Base-by-base conservation (phyloP, 2,329 filamentous ascomycete genomes). In the Verticillium nonalfalfae region DNA sequence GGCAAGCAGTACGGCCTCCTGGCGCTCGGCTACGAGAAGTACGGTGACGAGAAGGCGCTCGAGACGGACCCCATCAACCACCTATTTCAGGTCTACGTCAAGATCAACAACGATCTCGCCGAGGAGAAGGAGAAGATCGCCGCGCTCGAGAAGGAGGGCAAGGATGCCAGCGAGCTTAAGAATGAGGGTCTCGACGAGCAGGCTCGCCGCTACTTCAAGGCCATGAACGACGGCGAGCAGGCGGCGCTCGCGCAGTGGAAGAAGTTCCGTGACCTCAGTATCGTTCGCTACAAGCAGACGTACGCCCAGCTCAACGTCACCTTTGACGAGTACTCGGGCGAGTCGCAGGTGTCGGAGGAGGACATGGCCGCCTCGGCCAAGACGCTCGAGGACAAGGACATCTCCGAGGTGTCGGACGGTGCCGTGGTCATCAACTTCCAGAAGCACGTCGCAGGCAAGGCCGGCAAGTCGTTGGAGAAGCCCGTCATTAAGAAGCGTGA, bases 61-160 rank as follows among this genome's bases (percentile, higher is more conserved):
- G 74, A 84, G 65, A 80, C 81, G 57, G 90, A 94, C 69, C 90
- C 91, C 13, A 92, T 94, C 70, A 90, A 90, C 73, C 91, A 95
- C 72, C 79, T 95, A 10, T 93, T 89, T 73, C 85, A 93, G 69
- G 87, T 95, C 59, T 95, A 94, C 69, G 90, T 93, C 65, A 84
- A 86, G 73, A 91, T 94, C 73, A 92, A 89, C 74, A 76, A 76
- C 62, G 86, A 91, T 57, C 82, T 89, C 71, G 74, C 79, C 2
- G 84, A 80, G 0, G 89, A 93, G 77, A 88, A 89, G 66, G 88
- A 89, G 65, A 72, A 82, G 62, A 85, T 88, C 31, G 86, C 87
- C 68, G 79, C 76, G 52, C 76, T 81, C 66, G 83, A 84, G 70
- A 77, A 79, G 45, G 79, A 78, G 52, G 80, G 82, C 62, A 78